Conservation (phyloP, 345 rosid genomes). For the Salix dunnii region DNA sequence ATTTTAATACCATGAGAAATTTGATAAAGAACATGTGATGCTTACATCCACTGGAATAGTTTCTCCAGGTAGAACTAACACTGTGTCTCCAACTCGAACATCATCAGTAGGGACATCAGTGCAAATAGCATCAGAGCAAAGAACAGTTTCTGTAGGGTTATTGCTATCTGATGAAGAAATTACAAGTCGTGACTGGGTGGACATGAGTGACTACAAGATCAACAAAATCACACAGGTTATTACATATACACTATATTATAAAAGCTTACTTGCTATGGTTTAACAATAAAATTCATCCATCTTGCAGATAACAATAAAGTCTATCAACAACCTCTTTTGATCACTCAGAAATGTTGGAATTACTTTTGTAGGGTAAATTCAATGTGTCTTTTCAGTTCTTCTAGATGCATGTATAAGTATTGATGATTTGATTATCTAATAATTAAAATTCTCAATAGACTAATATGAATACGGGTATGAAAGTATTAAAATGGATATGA, state of each 20-base stretch:
- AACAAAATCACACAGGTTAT: conserved; percentile 12
- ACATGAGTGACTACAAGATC: conserved; percentile 69
- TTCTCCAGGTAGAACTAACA: conserved; percentile 93
- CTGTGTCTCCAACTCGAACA: conserved; percentile 78
- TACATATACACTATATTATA: background rate
- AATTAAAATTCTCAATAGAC: too few species aligned
- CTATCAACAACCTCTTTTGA: background rate
- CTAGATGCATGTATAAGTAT: too few species aligned
- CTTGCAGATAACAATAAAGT: background rate
- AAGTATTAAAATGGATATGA: too few species aligned
- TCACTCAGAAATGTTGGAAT: background rate
- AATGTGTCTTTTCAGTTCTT: too few species aligned
- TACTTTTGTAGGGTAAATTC: too few species aligned
- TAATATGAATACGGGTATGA: too few species aligned
- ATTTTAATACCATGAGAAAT: background rate
- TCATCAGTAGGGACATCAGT: conserved; percentile 81
- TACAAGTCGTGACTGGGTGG: conserved; percentile 84
- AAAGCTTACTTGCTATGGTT: background rate
- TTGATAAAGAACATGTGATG: conserved; percentile 15
- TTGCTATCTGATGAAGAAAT: conserved; percentile 69
- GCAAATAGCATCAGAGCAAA: conserved; percentile 77
- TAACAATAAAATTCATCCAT: background rate
- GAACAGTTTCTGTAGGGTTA: conserved; percentile 52
- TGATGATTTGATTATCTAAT: too few species aligned
- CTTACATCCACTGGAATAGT: conserved; percentile 93